Evolutionary conservation across 1,284 basidiomycete species (phyloP).

Genomic region (Cryptococcus sp.): DNA sequence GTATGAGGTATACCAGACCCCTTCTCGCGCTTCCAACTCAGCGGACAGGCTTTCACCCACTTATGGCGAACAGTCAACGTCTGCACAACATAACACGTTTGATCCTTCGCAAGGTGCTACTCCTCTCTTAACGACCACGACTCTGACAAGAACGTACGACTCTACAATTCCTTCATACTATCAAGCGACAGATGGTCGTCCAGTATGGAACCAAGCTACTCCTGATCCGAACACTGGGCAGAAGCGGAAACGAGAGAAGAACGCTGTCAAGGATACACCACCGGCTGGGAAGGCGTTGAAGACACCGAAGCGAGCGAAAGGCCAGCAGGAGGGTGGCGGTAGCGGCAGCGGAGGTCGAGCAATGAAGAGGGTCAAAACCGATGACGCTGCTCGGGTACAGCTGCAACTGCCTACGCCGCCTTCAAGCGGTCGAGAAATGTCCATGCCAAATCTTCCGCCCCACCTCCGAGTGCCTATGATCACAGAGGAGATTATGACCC

Average conservation of each 20-base stretch:
- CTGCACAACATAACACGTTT: conserved; percentile 10
- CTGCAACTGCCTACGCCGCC: conserved; percentile 29
- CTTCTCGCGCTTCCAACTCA: conserved; percentile 6
- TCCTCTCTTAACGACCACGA: conserved; percentile 23
- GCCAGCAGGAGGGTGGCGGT: conserved; percentile 16
- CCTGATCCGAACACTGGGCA: conserved; percentile 9
- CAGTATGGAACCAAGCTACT: conserved; percentile 17
- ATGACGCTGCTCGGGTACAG: conserved; percentile 12
- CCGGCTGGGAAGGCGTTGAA: conserved; percentile 18
- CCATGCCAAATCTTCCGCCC: conserved; percentile 12
- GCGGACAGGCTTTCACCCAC: conserved; percentile 11
- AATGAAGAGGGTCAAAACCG: conserved; percentile 21
- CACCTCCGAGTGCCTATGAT: conserved; percentile 9
- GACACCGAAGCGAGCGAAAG: conserved; percentile 28
- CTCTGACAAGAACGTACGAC: conserved; percentile 27
- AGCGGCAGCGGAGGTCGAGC: conserved; percentile 9
- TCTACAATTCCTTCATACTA: conserved; percentile 36
- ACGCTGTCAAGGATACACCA: conserved; percentile 12
- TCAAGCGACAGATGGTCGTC: conserved; percentile 21
- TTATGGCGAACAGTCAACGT: conserved; percentile 13
- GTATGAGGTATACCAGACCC: conserved; percentile 19
- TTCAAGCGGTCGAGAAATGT: conserved; percentile 24
- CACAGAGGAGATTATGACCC: conserved; percentile 16
- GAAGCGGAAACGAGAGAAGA: conserved; percentile 21
- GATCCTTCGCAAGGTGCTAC: conserved; percentile 10